Conservation (phyloP, 164 flowering plant species). For the Magnolia kwangsiensis region DNA sequence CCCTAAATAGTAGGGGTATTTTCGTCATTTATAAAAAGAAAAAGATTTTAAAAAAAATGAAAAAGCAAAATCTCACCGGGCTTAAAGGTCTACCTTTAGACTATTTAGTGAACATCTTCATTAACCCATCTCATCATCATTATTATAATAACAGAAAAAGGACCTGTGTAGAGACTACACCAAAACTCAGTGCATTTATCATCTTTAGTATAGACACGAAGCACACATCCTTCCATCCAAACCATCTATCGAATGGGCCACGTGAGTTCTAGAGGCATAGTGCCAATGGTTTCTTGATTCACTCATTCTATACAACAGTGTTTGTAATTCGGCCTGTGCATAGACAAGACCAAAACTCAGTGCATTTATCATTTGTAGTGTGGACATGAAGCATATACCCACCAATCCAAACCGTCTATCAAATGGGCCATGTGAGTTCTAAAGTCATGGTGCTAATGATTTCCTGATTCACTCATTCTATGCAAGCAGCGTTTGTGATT, state of each 20-base stretch:
- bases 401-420: background rate
- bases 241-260: background rate
- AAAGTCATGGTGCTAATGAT: background rate
- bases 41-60: background rate
- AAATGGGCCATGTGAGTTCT: background rate
- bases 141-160: background rate
- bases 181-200: background rate
- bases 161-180: background rate
- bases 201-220: background rate
- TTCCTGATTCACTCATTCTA: background rate
- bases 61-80: background rate
- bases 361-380: background rate
- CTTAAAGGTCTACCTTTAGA: background rate
- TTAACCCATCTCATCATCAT: background rate
- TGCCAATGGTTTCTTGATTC: background rate
- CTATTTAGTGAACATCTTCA: background rate
- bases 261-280: no score
- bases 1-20: background rate
- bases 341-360: no score
- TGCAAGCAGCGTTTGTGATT: background rate
- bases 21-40: background rate
- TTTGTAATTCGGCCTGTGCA: background rate
- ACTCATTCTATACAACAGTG: background rate
- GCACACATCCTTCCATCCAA: background rate
- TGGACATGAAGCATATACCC: background rate